These are phyloP conservation scores for Jimgerdemannia lactiflua DNA, from an alignment of 192 early-diverging fungal species.

Conservation along the genomic window DNA sequence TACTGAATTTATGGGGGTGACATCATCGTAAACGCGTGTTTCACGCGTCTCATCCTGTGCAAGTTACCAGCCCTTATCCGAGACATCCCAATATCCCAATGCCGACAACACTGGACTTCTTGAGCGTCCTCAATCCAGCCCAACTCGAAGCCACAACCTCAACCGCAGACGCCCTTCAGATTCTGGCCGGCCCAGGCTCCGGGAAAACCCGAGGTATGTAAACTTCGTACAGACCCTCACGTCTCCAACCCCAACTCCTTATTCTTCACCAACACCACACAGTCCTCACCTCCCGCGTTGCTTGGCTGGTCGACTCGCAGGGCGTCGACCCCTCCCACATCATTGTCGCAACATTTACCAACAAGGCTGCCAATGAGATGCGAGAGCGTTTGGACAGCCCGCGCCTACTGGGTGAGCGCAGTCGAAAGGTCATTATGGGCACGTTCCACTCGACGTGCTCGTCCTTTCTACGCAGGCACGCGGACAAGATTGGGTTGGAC, in stretches of 20 bases:
- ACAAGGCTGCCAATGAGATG: constrained; percentile 33
- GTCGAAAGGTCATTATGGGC: constrained; percentile 14
- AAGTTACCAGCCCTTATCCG: too few relatives aligned
- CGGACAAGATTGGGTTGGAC: constrained; percentile 2
- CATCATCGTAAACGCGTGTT: too few relatives aligned
- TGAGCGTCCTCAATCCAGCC: neutral
- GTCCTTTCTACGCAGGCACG: constrained; percentile 5
- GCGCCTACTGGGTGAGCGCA: neutral
- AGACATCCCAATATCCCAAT: too few relatives aligned
- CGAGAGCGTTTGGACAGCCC: constrained; percentile 8
- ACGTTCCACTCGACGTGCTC: constrained; percentile 28
- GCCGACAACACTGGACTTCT: neutral
- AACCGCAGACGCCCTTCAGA: constrained; percentile 10
- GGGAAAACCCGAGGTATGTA: constrained; percentile 28
- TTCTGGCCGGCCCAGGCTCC: constrained; percentile 27
- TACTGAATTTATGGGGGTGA: too few relatives aligned
- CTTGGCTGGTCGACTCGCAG: constrained; percentile 13
- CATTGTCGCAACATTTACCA: constrained; percentile 31
- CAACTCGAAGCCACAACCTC: constrained; percentile 5
- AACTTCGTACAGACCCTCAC: neutral
- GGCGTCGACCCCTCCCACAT: constrained; percentile 5
- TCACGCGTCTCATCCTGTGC: too few relatives aligned
- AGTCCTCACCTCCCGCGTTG: constrained; percentile 31
- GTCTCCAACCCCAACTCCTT: neutral
- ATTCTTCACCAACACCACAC: neutral